Evolutionary conservation across 177 flowering plant genomes (phyloP).

Genomic region (Vitis hybrid): DNA sequence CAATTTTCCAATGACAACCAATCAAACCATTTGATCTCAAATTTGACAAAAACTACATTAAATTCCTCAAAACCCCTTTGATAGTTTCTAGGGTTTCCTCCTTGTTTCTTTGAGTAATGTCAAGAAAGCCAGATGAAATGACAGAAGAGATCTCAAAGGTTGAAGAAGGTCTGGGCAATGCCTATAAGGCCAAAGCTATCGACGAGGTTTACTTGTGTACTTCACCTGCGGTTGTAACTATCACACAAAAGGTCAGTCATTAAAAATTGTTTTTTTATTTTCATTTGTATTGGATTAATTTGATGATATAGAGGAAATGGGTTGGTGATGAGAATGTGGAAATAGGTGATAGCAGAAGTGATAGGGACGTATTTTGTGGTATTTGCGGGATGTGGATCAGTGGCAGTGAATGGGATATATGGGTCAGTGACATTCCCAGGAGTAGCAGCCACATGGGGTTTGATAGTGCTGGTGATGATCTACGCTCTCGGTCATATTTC

Average conservation of each 20-base stretch:
- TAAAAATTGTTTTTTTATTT: not conserved
- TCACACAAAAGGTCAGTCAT: conserved; percentile 23
- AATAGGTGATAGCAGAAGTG: conserved; percentile 46
- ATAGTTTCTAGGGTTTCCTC: not conserved
- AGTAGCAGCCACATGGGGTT: conserved; percentile 46
- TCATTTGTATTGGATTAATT: not conserved
- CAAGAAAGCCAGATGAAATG: not conserved
- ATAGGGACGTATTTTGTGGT: conserved; percentile 51
- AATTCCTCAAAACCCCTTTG: too few relatives aligned
- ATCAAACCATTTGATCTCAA: too few relatives aligned
- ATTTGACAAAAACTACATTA: too few relatives aligned
- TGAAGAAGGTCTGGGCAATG: conserved; percentile 15
- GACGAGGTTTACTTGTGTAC: not conserved
- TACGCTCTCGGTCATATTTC: conserved; percentile 55
- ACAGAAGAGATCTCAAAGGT: conserved; percentile 13
- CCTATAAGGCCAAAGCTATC: not conserved
- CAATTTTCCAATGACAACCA: too few relatives aligned
- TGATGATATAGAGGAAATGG: too few relatives aligned
- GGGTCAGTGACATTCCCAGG: conserved; percentile 45
- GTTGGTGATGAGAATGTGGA: too few relatives aligned
- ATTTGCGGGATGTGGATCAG: conserved; percentile 54
- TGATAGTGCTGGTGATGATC: conserved; percentile 50
- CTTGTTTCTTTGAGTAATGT: not conserved
- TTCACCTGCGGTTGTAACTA: conserved; percentile 9
- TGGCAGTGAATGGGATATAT: conserved; percentile 37